phyloP scores from a whole-genome alignment of 345 rosid genomes.

The Crucihimalaya himalaica region DNA sequence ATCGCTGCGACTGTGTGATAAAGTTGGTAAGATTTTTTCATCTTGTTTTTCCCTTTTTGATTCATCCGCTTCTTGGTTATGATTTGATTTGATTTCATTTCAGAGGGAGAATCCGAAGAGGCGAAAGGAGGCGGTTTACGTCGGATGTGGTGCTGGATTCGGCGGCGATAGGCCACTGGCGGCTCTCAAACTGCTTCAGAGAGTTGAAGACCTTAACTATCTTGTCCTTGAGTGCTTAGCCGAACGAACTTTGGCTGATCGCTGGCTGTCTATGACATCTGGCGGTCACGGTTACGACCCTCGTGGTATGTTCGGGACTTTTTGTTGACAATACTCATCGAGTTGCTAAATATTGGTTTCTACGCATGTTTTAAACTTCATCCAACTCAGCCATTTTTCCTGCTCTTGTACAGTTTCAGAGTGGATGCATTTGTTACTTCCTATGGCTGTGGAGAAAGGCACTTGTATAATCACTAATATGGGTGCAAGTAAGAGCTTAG shows the following conservation, averaged over 20 bases:
- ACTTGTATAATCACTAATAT: constrained; percentile 82
- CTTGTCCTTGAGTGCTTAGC: constrained; percentile 94
- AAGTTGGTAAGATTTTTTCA: constrained; percentile 23
- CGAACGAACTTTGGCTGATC: constrained; percentile 86
- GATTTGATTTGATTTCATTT: constrained; percentile 42
- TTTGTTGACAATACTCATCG: neutral
- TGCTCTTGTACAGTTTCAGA: constrained; percentile 55
- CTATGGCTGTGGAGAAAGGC: constrained; percentile 73
- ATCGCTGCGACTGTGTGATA: constrained; percentile 25
- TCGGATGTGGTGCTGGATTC: constrained; percentile 98
- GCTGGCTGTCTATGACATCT: constrained; percentile 58
- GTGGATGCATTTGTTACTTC: constrained; percentile 82
- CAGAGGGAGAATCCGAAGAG: constrained; percentile 69
- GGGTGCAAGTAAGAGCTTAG: constrained; percentile 73
- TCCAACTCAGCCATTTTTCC: neutral
- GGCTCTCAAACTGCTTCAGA: constrained; percentile 76
- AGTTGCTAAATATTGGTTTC: neutral
- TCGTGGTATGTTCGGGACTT: constrained; percentile 58
- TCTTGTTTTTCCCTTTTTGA: neutral
- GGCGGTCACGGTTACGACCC: constrained; percentile 77
- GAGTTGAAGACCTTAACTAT: constrained; percentile 65
- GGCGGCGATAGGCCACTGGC: constrained; percentile 82
- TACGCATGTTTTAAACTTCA: neutral
- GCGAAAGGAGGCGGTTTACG: constrained; percentile 60
- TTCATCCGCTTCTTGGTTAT: neutral